Evolutionary conservation across 345 rosid genomes (phyloP).

Genomic region (Gossypium anomalum): DNA sequence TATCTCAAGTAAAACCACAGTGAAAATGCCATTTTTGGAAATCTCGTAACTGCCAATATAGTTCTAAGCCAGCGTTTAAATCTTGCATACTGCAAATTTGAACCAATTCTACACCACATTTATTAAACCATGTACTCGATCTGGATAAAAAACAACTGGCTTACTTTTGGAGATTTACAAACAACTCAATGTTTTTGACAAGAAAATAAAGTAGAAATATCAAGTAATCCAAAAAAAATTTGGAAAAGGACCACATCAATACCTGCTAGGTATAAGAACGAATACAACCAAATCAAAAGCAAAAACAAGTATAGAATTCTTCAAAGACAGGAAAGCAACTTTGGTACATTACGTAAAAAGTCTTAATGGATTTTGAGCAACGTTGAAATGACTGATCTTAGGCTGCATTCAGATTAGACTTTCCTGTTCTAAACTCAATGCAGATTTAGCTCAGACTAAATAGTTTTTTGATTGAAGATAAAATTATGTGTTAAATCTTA

Average conservation of each 20-base stretch:
- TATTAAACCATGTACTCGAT: neutral
- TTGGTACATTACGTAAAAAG: neutral
- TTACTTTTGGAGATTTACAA: neutral
- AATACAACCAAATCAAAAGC: neutral
- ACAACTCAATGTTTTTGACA: constrained; percentile 12
- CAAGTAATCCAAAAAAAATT: neutral
- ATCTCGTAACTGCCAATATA: neutral
- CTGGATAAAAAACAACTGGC: neutral
- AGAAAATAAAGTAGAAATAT: neutral
- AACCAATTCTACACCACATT: neutral
- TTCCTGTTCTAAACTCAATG: neutral
- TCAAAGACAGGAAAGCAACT: neutral
- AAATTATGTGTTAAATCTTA: neutral
- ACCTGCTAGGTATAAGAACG: neutral
- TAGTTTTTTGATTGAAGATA: neutral
- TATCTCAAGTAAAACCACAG: neutral
- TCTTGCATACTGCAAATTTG: neutral
- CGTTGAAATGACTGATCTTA: neutral
- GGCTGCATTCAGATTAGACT: constrained; percentile 1
- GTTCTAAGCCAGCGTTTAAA: neutral
- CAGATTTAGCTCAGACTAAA: neutral
- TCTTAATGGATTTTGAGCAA: neutral
- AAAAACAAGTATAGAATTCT: neutral
- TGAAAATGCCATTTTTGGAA: constrained; percentile 3
- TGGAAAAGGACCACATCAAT: neutral